These are phyloP conservation scores for Tolypocladium tropicale DNA, from an alignment of 2,329 filamentous ascomycete species.

Conservation along the genomic window DNA sequence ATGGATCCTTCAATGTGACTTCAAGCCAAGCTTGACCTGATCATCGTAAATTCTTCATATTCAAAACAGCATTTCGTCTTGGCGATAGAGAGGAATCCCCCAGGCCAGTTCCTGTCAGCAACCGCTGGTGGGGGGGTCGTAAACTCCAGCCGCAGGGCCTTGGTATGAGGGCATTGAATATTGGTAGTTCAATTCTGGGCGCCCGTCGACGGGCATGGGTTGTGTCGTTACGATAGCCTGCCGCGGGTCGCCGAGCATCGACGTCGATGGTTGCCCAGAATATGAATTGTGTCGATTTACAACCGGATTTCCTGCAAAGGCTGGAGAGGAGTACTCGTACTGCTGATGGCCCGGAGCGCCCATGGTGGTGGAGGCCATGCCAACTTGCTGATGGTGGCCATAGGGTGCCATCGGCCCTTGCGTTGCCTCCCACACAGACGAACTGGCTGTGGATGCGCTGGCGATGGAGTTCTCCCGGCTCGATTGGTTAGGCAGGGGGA, in stretches of 20 bases:
- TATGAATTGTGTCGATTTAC: conserved; percentile 4
- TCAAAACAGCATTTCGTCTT: not conserved
- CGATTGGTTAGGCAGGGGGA: conserved; percentile 18
- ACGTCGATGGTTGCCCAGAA: conserved; percentile 6
- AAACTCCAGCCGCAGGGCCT: conserved; percentile 7
- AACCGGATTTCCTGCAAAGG: conserved; percentile 1
- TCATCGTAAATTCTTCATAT: not conserved
- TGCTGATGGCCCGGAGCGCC: conserved; percentile 1
- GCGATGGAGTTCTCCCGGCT: conserved; percentile 22
- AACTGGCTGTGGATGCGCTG: conserved; percentile 20
- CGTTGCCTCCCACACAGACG: conserved; percentile 21
- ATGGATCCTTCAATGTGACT: not conserved
- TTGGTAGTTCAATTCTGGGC: conserved; percentile 13
- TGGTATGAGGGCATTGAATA: conserved; percentile 14
- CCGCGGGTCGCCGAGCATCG: conserved; percentile 14
- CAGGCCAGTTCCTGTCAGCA: conserved; percentile 10
- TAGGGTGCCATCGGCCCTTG: conserved; percentile 16
- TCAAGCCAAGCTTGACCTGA: not conserved
- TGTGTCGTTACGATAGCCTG: conserved; percentile 8
- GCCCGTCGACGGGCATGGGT: conserved; percentile 10
- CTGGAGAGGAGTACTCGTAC: conserved; percentile 4
- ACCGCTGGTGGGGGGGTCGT: conserved; percentile 7
- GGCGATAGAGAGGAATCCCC: not conserved
- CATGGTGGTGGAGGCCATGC: not conserved
- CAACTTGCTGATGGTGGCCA: conserved; percentile 11